These are phyloP conservation scores for Linnemannia exigua DNA, from an alignment of 192 early-diverging fungal species.

Conservation along the genomic window DNA sequence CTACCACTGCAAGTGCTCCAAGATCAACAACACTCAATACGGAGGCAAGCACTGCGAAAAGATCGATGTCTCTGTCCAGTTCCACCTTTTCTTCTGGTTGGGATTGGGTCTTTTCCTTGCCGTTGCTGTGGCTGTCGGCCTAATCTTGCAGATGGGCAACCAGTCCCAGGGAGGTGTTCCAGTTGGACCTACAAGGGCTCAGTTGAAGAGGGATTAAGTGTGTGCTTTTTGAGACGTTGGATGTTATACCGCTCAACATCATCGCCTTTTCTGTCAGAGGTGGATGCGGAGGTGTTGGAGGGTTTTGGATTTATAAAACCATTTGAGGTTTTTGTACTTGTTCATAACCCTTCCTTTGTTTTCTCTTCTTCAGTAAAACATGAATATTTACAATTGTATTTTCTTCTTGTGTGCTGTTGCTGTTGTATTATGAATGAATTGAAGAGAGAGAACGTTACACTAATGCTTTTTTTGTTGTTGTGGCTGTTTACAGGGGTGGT, in stretches of 20 bases:
- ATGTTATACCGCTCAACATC: too few relatives aligned
- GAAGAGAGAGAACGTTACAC: background rate
- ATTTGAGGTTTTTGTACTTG: background rate
- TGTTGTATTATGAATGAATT: background rate
- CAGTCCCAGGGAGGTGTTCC: slow-evolving; percentile 49
- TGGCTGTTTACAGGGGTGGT: background rate
- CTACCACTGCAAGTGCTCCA: slow-evolving; percentile 54
- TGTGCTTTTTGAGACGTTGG: background rate
- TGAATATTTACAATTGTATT: background rate
- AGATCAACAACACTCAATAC: slow-evolving; percentile 46
- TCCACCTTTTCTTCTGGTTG: slow-evolving; percentile 56
- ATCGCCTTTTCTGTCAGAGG: background rate
- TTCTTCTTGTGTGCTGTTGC: background rate
- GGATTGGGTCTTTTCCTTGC: slow-evolving; percentile 28
- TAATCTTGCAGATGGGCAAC: slow-evolving; percentile 51
- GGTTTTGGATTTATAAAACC: background rate
- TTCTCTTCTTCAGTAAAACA: slow-evolving; percentile 4
- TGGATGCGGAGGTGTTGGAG: background rate
- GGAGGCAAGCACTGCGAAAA: slow-evolving; percentile 39
- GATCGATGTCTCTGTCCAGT: slow-evolving; percentile 49
- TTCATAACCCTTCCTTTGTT: background rate
- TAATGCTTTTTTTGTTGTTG: background rate
- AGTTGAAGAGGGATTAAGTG: slow-evolving; percentile 48
- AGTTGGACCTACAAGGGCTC: slow-evolving; percentile 49
- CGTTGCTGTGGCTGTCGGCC: slow-evolving; percentile 30